A percentile compares a stretch with the other conserved stretches of the same genome.
These are phyloP conservation scores for Rhynchospora tenuis DNA, from an alignment of 176 grass and related monocot species.

Conservation along the genomic window DNA sequence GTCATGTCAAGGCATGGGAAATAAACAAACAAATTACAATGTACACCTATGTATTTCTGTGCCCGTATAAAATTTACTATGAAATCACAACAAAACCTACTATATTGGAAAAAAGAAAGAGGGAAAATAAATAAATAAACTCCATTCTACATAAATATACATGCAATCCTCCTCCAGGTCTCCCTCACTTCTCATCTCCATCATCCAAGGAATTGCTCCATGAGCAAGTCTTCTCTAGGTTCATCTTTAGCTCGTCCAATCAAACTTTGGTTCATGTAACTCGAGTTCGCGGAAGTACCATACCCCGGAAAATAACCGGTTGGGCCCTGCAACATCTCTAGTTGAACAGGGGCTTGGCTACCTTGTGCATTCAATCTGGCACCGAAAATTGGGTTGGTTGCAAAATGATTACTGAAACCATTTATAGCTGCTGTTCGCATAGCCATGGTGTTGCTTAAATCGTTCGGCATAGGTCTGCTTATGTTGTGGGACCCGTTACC, in stretches of 20 bases:
- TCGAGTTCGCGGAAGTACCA: neutral
- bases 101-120: neutral
- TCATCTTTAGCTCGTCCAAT: constrained; percentile 17
- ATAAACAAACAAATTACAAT: constrained; percentile 10
- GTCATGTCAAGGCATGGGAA: neutral
- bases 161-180: neutral
- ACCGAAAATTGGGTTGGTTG: neutral
- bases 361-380: neutral
- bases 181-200: neutral
- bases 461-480: constrained; percentile 11
- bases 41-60: neutral
- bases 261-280: neutral
- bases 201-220: constrained; percentile 9
- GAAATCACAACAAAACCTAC: neutral
- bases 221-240: constrained; percentile 11
- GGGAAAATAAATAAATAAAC: neutral
- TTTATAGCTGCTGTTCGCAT: constrained; percentile 13
- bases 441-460: constrained; percentile 8
- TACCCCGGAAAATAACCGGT: neutral
- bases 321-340: constrained; percentile 23
- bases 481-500: constrained; percentile 15
- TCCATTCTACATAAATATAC: neutral
- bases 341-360: constrained; percentile 8
- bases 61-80: neutral
- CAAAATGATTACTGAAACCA: neutral